Evolutionary conservation across 2,329 filamentous ascomycete genomes (phyloP).

Genomic region (Colletotrichum somersetense): DNA sequence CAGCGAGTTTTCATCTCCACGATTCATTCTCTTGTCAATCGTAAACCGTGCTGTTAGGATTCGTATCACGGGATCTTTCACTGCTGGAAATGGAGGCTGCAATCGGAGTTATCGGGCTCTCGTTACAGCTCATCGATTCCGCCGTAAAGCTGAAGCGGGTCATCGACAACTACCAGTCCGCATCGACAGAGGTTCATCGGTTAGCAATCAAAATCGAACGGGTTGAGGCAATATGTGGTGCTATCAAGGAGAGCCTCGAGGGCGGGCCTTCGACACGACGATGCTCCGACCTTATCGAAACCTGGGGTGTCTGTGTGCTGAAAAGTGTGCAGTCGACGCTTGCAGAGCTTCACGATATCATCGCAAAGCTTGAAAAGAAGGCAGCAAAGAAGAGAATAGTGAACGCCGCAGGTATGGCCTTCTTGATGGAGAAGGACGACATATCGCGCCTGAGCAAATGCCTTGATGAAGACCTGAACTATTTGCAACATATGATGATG

Average conservation of each 20-base stretch:
- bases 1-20: neutral
- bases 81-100: constrained; percentile 23
- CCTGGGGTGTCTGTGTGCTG: constrained; percentile 1
- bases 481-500: constrained; percentile 27
- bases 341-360: constrained; percentile 13
- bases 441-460: constrained; percentile 6
- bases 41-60: neutral
- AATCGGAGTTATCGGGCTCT: constrained; percentile 32
- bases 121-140: constrained; percentile 26
- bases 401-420: neutral
- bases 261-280: neutral
- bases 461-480: constrained; percentile 14
- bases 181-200: constrained; percentile 15
- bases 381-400: neutral
- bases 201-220: constrained; percentile 14
- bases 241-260: constrained; percentile 16
- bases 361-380: constrained; percentile 4
- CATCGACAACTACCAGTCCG: constrained; percentile 47
- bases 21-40: neutral
- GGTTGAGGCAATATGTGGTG: constrained; percentile 5
- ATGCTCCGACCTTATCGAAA: constrained; percentile 8
- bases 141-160: constrained; percentile 66
- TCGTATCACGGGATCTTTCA: neutral
- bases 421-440: constrained; percentile 15
- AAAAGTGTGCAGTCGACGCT: constrained; percentile 11